Conservation (phyloP, 208 protist genomes). For the Strigomonas oncopelti region DNA sequence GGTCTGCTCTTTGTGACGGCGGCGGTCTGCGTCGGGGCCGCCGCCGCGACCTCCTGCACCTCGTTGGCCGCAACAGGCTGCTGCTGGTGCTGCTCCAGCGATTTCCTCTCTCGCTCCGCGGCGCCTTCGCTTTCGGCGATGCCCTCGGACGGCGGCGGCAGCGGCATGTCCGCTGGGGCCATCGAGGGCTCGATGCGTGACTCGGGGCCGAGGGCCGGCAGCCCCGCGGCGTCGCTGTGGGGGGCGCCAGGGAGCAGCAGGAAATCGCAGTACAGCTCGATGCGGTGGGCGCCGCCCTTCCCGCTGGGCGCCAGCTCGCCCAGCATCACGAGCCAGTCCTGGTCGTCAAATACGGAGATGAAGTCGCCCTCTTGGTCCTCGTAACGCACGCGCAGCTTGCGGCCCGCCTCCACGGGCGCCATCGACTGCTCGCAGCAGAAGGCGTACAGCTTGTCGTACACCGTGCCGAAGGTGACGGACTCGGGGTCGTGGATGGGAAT, state of each 20-base stretch:
- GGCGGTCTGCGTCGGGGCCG: too few species aligned
- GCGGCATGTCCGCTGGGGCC: not conserved
- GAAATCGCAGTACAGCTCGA: slow-evolving; percentile 71
- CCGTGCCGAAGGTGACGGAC: slow-evolving; percentile 38
- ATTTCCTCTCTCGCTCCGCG: too few species aligned
- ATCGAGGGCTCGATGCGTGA: not conserved
- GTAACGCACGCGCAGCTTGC: slow-evolving; percentile 71
- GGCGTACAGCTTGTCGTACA: slow-evolving; percentile 54
- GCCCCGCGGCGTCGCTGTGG: slow-evolving; percentile 4
- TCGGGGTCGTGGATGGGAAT: slow-evolving; percentile 38
- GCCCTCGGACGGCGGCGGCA: not conserved
- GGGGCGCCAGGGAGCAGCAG: slow-evolving; percentile 26
- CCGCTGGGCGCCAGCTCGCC: slow-evolving; percentile 32
- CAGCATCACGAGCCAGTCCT: slow-evolving; percentile 72
- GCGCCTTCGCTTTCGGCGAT: not conserved
- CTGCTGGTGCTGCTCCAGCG: too few species aligned
- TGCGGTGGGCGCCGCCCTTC: not conserved
- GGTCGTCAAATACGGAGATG: slow-evolving; percentile 65
- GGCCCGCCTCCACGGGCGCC: slow-evolving; percentile 12
- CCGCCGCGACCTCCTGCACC: not conserved
- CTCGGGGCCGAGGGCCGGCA: slow-evolving; percentile 1
- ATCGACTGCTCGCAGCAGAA: slow-evolving; percentile 43
- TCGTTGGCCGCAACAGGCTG: not conserved
- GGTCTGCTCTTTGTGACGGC: too few species aligned
- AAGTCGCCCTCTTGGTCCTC: slow-evolving; percentile 79